These are phyloP conservation scores for Dactylellina leptospora DNA, from an alignment of 2,329 filamentous ascomycete genomes.

Conservation along the genomic window DNA sequence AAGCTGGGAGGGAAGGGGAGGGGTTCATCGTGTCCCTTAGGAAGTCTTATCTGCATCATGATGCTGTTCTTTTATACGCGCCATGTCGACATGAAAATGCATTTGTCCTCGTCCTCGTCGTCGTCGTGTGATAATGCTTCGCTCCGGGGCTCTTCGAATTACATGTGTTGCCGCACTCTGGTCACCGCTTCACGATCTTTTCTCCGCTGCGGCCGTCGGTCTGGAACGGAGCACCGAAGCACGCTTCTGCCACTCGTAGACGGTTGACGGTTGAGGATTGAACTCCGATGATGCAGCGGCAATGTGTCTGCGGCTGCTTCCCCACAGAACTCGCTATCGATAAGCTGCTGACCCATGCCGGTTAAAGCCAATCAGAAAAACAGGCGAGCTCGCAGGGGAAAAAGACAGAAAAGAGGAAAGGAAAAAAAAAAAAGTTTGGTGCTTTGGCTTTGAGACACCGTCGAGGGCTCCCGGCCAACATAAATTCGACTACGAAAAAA, in stretches of 20 bases:
- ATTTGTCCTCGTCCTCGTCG: too few relatives aligned
- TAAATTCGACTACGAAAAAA: conserved; percentile 61
- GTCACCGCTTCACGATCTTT: background rate
- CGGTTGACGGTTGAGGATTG: background rate
- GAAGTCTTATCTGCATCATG: too few relatives aligned
- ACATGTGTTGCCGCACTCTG: conserved; percentile 14
- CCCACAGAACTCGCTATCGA: conserved; percentile 36
- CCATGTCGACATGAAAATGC: too few relatives aligned
- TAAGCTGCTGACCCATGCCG: conserved; percentile 21
- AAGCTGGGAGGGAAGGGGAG: too few relatives aligned
- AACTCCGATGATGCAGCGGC: background rate
- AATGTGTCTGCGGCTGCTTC: background rate
- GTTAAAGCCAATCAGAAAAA: conserved; percentile 3
- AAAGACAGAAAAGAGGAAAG: conserved; percentile 31
- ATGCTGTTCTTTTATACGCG: too few relatives aligned
- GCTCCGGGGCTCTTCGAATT: too few relatives aligned
- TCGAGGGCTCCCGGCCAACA: conserved; percentile 24
- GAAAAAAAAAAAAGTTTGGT: conserved; percentile 40
- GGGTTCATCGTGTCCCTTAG: too few relatives aligned
- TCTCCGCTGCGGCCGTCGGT: too few relatives aligned
- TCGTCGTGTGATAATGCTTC: too few relatives aligned
- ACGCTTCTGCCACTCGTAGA: background rate
- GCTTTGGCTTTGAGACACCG: conserved; percentile 12
- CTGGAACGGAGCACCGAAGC: background rate
- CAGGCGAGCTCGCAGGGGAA: conserved; percentile 28